Evolutionary conservation across 768 basidiomycete genomes (phyloP), one percentile per base, ranked within the genome.

Genomic region (Boletus huronensis): DNA sequence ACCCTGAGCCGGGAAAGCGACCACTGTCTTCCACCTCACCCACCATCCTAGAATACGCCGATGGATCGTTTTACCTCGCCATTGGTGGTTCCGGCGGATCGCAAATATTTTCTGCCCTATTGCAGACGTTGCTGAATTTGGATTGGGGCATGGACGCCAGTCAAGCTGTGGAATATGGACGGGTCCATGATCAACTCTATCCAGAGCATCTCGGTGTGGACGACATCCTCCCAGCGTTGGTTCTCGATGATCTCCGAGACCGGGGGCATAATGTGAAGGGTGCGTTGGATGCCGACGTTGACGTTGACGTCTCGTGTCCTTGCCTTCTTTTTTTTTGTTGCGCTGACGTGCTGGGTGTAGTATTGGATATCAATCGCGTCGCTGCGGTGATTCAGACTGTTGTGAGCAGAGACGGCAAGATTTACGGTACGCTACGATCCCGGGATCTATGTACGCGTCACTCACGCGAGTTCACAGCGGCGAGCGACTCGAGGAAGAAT

Each of bases 401-500:
- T 3, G 48, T 81, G 53, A 60, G 70, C 51, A 55, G 70, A 41
- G 79, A 83, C 48, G 83, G 79, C 7, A 71, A 65, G 42, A 76
- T 93, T 26, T 88, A 78, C 58, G 89, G 90, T 89, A 59, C 44
- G 84, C 70, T 34, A 26, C 32, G 46, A 50, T 16, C 14, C 6
- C 0, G 19, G 3, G 6, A 14, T 11, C 2, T 14, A 46, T 36
- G 56, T 48, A 32, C 23, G 19, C 13, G 11, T 38, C 29, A 3
- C 43, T 61, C 29, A 59, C 44, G 2, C 32, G 38, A 32, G 17
- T 35, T 25, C 25, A 41, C 60, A 89, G 93, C 91, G 57, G 88
- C 90, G 9, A 92, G 90, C 66, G 94, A 97, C 71, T 92, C 90
- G 19, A 81, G 93, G 66, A 96, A 95, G 77, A 89, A 93, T 58